Conservation (phyloP, 2,329 filamentous ascomycete genomes). For the Rhexocercosporidium sp. region DNA sequence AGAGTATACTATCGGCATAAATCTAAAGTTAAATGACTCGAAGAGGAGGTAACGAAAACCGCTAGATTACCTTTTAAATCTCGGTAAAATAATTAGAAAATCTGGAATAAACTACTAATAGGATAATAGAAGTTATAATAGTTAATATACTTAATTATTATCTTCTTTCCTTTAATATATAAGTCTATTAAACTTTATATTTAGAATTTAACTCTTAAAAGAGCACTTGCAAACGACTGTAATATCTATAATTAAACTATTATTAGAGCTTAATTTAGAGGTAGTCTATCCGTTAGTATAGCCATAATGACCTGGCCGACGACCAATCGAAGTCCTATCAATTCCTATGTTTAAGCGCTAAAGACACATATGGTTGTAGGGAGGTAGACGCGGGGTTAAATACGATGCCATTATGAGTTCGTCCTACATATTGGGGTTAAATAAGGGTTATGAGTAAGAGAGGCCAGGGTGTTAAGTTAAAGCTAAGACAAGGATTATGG, state of each 20-base stretch:
- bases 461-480: too few relatives aligned
- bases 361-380: not conserved
- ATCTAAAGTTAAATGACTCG: not conserved
- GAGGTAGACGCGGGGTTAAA: too few relatives aligned
- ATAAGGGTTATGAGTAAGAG: too few relatives aligned
- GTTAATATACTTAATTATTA: not conserved
- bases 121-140: not conserved
- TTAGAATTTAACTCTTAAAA: not conserved
- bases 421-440: too few relatives aligned
- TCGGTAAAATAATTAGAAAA: not conserved
- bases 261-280: not conserved
- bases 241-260: not conserved
- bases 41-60: not conserved
- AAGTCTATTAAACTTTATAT: not conserved
- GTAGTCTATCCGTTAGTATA: not conserved
- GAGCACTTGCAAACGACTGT: not conserved
- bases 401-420: too few relatives aligned
- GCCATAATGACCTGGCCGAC: not conserved
- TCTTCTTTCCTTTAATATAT: not conserved
- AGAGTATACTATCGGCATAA: not conserved
- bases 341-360: not conserved
- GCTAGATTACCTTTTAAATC: not conserved
- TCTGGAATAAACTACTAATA: not conserved
- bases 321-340: not conserved
- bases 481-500: too few relatives aligned